Percentiles rank a stretch among this genome's conserved stretches.
Conservation (phyloP, 2,329 filamentous ascomycete species). For the Colletotrichum salicis region DNA sequence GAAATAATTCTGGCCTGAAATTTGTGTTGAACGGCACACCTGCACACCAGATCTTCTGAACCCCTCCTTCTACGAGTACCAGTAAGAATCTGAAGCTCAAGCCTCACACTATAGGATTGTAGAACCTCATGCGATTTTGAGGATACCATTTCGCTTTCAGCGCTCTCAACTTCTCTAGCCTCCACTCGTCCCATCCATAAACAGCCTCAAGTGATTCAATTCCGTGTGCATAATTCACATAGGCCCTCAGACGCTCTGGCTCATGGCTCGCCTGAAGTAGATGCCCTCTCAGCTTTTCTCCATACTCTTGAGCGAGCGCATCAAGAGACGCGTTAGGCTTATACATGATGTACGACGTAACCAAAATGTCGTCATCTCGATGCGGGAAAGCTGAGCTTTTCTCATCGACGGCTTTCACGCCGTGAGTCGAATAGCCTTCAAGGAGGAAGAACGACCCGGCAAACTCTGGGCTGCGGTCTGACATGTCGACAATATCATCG, state of each 20-base stretch:
- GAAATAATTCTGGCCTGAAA: neutral
- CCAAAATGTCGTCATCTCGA: constrained; percentile 48
- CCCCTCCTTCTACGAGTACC: neutral
- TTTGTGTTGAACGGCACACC: neutral
- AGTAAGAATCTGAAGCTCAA: neutral
- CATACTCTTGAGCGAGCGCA: constrained; percentile 46
- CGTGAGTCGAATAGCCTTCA: constrained; percentile 41
- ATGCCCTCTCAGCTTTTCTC: constrained; percentile 39
- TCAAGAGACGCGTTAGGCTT: constrained; percentile 37
- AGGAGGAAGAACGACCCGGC: constrained; percentile 36
- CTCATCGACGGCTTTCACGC: constrained; percentile 46
- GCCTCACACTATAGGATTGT: constrained; percentile 36
- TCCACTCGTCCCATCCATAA: constrained; percentile 40
- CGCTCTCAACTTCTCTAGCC: constrained; percentile 38
- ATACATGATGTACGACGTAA: constrained; percentile 44
- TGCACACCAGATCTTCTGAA: neutral
- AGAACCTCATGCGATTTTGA: constrained; percentile 40
- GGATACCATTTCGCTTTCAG: constrained; percentile 44
- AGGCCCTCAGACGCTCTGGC: constrained; percentile 41
- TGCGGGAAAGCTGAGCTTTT: constrained; percentile 48
- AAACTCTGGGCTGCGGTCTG: constrained; percentile 46
- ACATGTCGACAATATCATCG: constrained; percentile 45
- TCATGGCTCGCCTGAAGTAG: constrained; percentile 39
- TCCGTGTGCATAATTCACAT: constrained; percentile 48
- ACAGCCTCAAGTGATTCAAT: constrained; percentile 42